phyloP scores from a whole-genome alignment of 1,139 yeast species.

The Arxiozyma slooffiae region DNA sequence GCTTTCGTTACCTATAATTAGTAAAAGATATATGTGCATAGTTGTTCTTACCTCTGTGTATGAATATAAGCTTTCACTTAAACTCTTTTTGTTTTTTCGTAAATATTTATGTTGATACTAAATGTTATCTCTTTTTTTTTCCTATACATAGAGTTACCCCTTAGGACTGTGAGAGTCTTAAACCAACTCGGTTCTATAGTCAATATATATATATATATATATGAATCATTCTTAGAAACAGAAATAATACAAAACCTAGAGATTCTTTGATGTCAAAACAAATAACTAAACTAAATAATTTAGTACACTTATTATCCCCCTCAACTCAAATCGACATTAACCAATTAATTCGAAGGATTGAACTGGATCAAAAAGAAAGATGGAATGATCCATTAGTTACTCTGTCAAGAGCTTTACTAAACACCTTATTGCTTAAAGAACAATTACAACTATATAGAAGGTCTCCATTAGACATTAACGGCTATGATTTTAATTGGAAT shows the following conservation, averaged over 20 bases:
- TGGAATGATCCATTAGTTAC: background rate
- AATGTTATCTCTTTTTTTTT: too few relatives aligned
- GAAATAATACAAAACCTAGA: background rate
- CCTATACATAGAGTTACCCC: too few relatives aligned
- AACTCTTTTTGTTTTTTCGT: too few relatives aligned
- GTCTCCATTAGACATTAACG: constrained; percentile 8
- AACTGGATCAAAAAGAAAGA: background rate
- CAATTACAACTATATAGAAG: constrained; percentile 8
- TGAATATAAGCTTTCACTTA: background rate
- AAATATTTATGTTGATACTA: too few relatives aligned
- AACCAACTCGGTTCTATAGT: too few relatives aligned
- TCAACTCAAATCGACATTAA: background rate
- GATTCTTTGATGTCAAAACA: background rate
- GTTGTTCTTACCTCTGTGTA: background rate
- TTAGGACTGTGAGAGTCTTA: too few relatives aligned
- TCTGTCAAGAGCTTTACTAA: constrained; percentile 1
- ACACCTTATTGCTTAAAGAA: background rate
- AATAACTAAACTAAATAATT: background rate
- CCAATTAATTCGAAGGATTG: background rate
- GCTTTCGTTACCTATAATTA: background rate
- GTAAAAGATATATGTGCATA: background rate
- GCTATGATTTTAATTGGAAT: constrained; percentile 12
- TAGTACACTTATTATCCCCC: background rate
- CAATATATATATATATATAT: too few relatives aligned
- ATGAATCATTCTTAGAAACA: background rate